phyloP scores from a whole-genome alignment of 768 basidiomycete genomes.

The Candolleomyces eurysporus region DNA sequence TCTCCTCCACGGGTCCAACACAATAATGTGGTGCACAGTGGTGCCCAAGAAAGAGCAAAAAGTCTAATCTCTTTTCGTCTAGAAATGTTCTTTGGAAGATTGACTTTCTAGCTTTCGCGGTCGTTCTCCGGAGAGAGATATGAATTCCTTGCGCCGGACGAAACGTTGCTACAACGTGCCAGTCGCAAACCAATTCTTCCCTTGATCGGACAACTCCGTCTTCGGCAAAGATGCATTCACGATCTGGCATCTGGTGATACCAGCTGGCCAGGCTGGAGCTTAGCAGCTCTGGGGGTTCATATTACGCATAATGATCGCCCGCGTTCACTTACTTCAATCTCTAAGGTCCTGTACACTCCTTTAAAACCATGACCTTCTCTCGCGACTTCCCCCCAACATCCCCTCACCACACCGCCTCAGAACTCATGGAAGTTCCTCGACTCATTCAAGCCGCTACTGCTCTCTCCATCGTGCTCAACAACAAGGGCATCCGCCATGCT shows the following conservation, averaged over 20 bases:
- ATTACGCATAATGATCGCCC: conserved; percentile 50
- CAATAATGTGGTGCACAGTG: not conserved
- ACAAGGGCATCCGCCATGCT: conserved; percentile 67
- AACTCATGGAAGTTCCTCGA: conserved; percentile 55
- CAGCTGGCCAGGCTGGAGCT: conserved; percentile 41
- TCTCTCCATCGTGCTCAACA: conserved; percentile 63
- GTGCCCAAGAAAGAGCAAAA: not conserved
- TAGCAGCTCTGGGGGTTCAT: conserved; percentile 40
- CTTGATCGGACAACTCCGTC: conserved; percentile 49
- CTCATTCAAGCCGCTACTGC: conserved; percentile 76
- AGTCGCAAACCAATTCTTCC: conserved; percentile 20
- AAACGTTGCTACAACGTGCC: conserved; percentile 44
- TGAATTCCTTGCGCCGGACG: conserved; percentile 30
- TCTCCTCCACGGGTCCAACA: not conserved
- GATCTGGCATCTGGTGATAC: conserved; percentile 46
- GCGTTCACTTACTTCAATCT: conserved; percentile 36
- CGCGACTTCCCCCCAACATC: conserved; percentile 25
- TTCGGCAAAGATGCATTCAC: conserved; percentile 37
- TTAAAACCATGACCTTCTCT: conserved; percentile 50
- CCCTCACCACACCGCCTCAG: conserved; percentile 47
- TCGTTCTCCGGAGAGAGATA: conserved; percentile 20
- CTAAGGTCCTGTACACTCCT: conserved; percentile 37
- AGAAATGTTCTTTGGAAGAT: conserved; percentile 17
- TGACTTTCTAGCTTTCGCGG: conserved; percentile 28
- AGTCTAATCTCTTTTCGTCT: too few relatives aligned